Percentiles rank a stretch among this genome's conserved stretches.
Evolutionary conservation across 495 filamentous ascomycete genomes (phyloP).

Genomic region (Neurospora sublineolata): DNA sequence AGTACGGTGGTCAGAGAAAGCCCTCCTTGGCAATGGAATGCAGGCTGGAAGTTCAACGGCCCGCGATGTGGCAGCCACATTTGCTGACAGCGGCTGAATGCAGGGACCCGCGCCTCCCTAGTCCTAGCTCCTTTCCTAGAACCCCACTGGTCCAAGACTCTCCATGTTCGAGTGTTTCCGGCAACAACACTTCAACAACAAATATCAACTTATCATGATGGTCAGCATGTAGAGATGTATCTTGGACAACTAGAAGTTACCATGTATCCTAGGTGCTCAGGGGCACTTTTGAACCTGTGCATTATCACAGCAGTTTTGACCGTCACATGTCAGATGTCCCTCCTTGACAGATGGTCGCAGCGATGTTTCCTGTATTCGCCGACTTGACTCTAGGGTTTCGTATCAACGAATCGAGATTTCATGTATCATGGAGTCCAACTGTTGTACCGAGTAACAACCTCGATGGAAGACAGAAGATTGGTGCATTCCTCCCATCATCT

Average conservation of each 20-base stretch:
- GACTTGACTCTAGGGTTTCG: neutral
- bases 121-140: too few relatives aligned
- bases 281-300: neutral
- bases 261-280: neutral
- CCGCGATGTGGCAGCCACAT: neutral
- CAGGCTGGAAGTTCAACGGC: neutral
- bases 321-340: neutral
- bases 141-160: neutral
- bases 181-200: neutral
- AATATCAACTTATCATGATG: neutral
- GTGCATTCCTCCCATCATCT: neutral
- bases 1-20: neutral
- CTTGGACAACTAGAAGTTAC: neutral
- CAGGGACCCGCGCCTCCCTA: too few relatives aligned
- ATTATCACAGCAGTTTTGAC: neutral
- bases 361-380: neutral
- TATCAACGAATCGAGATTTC: neutral
- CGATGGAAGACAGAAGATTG: neutral
- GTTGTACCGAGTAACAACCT: neutral
- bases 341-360: neutral
- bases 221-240: neutral
- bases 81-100: neutral
- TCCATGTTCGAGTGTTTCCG: neutral
- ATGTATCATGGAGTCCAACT: neutral
- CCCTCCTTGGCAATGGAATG: neutral